Evolutionary conservation across 441 rosid genomes (phyloP).

Genomic region (Aquilaria agallochum): DNA sequence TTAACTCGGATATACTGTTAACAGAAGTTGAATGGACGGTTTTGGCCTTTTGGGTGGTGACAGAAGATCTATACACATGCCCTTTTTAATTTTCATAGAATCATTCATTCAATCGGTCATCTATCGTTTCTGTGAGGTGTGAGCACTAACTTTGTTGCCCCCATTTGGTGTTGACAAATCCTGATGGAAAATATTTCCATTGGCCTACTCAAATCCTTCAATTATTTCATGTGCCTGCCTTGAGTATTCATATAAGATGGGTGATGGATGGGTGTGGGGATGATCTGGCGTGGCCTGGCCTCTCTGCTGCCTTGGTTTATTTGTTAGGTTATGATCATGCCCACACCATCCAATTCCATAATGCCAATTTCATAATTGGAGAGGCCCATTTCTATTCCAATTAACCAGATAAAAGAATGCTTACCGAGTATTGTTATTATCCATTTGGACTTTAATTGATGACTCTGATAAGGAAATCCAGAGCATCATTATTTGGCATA

Average conservation of each 20-base stretch:
- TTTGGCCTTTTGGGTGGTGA: too few species aligned
- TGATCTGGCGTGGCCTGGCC: conserved; percentile 6
- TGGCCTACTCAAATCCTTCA: neutral
- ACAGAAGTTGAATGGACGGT: too few species aligned
- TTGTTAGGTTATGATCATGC: neutral
- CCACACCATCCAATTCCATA: conserved; percentile 3
- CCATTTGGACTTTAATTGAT: too few species aligned
- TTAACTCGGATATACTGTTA: too few species aligned
- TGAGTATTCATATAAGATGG: conserved; percentile 4
- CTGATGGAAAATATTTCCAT: conserved; percentile 4
- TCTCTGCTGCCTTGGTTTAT: neutral
- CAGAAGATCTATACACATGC: too few species aligned
- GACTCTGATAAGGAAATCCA: too few species aligned
- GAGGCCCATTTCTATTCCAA: conserved; percentile 3
- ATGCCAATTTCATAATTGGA: conserved; percentile 7
- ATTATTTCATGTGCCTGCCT: neutral
- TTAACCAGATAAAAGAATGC: neutral
- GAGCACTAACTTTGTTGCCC: conserved; percentile 18
- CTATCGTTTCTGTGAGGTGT: conserved; percentile 8
- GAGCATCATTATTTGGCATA: too few species aligned
- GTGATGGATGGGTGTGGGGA: neutral
- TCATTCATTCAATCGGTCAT: conserved; percentile 12
- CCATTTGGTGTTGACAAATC: conserved; percentile 24
- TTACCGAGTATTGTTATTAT: too few species aligned
- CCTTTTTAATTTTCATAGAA: too few species aligned